Conservation (phyloP, 305 asterid species). For the Euphrasia arctica region DNA sequence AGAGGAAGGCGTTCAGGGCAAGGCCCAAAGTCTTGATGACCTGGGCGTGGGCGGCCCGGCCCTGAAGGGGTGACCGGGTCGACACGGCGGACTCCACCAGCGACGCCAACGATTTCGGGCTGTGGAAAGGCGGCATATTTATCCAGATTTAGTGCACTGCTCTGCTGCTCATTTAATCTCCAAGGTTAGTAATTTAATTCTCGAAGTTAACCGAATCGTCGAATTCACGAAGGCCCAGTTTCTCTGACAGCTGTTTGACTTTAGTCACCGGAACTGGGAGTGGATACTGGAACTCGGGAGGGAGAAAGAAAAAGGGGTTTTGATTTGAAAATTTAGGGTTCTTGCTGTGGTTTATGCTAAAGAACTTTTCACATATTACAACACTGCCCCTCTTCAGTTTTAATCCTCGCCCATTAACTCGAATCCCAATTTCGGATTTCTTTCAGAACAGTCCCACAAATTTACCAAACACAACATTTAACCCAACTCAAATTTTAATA, state of each 20-base stretch:
- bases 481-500: too few species aligned
- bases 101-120: conserved; percentile 51
- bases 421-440: neutral
- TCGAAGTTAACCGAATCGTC: too few species aligned
- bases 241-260: too few species aligned
- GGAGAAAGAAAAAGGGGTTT: too few species aligned
- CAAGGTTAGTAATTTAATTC: neutral
- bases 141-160: neutral
- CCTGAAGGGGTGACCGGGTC: conserved; percentile 46
- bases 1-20: conserved; percentile 52
- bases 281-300: too few species aligned
- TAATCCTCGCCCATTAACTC: neutral
- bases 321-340: too few species aligned
- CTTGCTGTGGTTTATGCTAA: neutral
- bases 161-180: neutral
- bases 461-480: too few species aligned
- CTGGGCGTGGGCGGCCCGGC: conserved; percentile 62
- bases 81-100: conserved; percentile 60
- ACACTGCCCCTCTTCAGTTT: neutral
- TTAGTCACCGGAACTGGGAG: too few species aligned
- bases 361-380: neutral
- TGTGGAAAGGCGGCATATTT: conserved; percentile 47
- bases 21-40: conserved; percentile 40
- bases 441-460: too few species aligned
- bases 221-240: too few species aligned